phyloP scores from a whole-genome alignment of 106 monocot species.

The Dendrobium catenatum region DNA sequence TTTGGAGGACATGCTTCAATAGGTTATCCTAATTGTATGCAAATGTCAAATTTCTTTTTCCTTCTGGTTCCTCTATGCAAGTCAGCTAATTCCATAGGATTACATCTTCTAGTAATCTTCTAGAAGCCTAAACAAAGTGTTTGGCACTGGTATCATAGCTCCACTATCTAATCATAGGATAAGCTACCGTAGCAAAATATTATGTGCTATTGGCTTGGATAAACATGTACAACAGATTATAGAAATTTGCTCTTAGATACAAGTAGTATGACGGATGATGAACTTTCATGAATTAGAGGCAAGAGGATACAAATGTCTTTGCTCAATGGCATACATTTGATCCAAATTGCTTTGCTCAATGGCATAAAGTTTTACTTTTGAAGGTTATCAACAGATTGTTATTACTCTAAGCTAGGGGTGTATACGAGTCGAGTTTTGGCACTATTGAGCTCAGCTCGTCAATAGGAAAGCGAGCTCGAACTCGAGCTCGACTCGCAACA shows the following conservation, averaged over 20 bases:
- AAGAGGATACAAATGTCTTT: neutral
- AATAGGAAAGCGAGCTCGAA: no score
- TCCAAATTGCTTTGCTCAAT: neutral
- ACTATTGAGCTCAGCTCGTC: no score
- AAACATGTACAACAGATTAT: neutral
- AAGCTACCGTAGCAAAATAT: neutral
- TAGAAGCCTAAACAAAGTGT: neutral
- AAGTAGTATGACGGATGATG: neutral
- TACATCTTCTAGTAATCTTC: neutral
- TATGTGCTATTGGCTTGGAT: neutral
- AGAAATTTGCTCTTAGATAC: neutral
- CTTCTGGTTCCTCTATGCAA: neutral
- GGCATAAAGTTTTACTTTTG: neutral
- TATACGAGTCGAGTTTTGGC: no score
- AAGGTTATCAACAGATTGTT: neutral
- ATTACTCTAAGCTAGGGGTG: neutral
- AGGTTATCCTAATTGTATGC: neutral
- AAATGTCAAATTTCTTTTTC: neutral
- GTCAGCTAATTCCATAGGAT: neutral
- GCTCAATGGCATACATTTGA: no score
- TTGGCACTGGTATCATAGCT: neutral
- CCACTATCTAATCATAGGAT: neutral
- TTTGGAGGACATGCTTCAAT: neutral
- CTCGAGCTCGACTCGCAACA: no score
- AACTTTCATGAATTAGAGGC: neutral